Evolutionary conservation across 2,329 filamentous ascomycete species (phyloP).

Genomic region (Aspergillus quadricinctus): DNA sequence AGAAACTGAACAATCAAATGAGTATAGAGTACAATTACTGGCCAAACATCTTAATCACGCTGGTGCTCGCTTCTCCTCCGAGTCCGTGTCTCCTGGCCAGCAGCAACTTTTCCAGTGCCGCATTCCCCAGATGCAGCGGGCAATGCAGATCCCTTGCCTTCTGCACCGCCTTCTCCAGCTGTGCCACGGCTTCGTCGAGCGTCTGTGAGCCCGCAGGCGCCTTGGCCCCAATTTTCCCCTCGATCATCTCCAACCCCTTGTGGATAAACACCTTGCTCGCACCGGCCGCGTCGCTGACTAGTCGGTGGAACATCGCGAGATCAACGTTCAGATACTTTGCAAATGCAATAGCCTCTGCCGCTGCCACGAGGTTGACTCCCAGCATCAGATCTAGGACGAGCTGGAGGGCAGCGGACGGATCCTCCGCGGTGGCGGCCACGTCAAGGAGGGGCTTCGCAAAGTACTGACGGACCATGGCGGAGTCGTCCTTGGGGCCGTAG

Average conservation of each 20-base stretch:
- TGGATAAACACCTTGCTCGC: slow-evolving; percentile 44
- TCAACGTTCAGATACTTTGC: slow-evolving; percentile 44
- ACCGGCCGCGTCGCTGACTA: slow-evolving; percentile 47
- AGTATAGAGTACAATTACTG: not conserved
- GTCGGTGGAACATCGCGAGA: slow-evolving; percentile 42
- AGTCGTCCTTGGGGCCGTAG: slow-evolving; percentile 52
- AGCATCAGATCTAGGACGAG: slow-evolving; percentile 43
- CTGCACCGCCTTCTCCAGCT: slow-evolving; percentile 41
- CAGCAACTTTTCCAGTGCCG: slow-evolving; percentile 32
- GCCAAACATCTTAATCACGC: slow-evolving; percentile 32
- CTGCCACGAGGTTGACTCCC: slow-evolving; percentile 47
- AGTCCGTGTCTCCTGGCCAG: slow-evolving; percentile 29
- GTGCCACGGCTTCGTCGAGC: slow-evolving; percentile 34
- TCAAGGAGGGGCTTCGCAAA: slow-evolving; percentile 37
- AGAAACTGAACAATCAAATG: no score
- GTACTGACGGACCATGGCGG: slow-evolving; percentile 54
- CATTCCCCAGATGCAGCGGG: slow-evolving; percentile 36
- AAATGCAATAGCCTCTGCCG: slow-evolving; percentile 47
- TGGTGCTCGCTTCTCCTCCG: slow-evolving; percentile 27
- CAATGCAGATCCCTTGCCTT: slow-evolving; percentile 37
- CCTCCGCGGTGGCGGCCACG: slow-evolving; percentile 30
- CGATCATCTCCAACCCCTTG: slow-evolving; percentile 34
- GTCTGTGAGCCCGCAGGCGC: slow-evolving; percentile 31
- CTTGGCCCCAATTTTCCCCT: slow-evolving; percentile 21
- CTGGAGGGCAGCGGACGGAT: slow-evolving; percentile 32